Evolutionary conservation across 768 basidiomycete species (phyloP).

Genomic region (Russula sp.): DNA sequence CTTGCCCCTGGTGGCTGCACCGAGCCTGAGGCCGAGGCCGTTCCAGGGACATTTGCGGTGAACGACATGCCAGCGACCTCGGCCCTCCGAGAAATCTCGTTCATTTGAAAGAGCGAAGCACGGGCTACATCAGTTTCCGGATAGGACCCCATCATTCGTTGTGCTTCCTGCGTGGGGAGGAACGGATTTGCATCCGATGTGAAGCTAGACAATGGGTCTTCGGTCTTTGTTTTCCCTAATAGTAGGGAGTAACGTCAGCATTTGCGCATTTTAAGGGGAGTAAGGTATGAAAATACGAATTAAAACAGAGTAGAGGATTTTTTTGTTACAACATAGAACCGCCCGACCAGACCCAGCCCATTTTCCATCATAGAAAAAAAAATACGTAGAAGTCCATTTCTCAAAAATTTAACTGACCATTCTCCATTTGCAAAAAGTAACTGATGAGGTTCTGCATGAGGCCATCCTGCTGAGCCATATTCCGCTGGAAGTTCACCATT

Average conservation of each 20-base stretch:
- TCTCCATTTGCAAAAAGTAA: constrained; percentile 70
- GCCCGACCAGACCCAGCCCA: background rate
- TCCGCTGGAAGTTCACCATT: constrained; percentile 64
- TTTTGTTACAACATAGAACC: constrained; percentile 14
- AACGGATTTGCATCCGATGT: constrained; percentile 40
- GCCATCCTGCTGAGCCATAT: constrained; percentile 78
- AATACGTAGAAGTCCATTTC: background rate
- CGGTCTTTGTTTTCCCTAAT: constrained; percentile 30
- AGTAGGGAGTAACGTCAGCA: constrained; percentile 19
- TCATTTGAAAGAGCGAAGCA: constrained; percentile 69
- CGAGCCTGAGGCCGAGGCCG: constrained; percentile 21
- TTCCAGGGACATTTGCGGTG: constrained; percentile 8
- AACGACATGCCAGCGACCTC: constrained; percentile 38
- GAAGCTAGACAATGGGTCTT: constrained; percentile 24
- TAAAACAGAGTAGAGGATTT: constrained; percentile 25
- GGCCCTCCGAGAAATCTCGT: constrained; percentile 63
- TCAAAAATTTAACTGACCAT: constrained; percentile 36
- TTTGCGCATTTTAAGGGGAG: constrained; percentile 23
- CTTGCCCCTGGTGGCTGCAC: constrained; percentile 11
- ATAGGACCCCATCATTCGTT: constrained; percentile 42
- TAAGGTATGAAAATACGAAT: constrained; percentile 29
- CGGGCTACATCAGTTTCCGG: constrained; percentile 54
- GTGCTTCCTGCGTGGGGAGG: constrained; percentile 49
- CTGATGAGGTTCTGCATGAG: constrained; percentile 76
- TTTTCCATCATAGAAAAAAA: constrained; percentile 7